Conservation (phyloP, 1,139 yeast species). For the Taphrina deformans region DNA sequence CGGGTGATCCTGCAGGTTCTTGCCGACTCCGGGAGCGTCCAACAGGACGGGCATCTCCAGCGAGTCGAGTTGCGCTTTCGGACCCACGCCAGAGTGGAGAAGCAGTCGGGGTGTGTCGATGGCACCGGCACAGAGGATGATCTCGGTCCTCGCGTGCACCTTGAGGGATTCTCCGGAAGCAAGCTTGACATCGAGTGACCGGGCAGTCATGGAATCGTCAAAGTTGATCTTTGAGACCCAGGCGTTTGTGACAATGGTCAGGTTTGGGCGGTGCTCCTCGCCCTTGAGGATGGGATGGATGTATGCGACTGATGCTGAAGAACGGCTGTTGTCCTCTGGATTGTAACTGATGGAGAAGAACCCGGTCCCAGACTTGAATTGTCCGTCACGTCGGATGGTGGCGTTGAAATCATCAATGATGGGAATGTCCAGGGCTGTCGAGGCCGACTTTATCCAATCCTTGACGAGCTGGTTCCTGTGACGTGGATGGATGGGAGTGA, state of each 20-base stretch:
- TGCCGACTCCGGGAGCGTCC: constrained; percentile 43
- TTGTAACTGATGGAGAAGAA: constrained; percentile 24
- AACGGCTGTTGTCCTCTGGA: constrained; percentile 22
- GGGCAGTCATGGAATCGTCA: constrained; percentile 5
- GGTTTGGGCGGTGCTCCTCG: constrained; percentile 25
- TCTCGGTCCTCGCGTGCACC: constrained; percentile 42
- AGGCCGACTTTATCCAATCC: constrained; percentile 23
- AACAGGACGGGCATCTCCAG: constrained; percentile 42
- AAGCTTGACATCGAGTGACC: constrained; percentile 36
- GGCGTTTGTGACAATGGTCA: constrained; percentile 25
- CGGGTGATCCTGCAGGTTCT: constrained; percentile 44
- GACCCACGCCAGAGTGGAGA: constrained; percentile 44
- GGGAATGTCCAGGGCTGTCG: constrained; percentile 20
- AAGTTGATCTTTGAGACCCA: constrained; percentile 23
- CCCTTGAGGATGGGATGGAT: constrained; percentile 30
- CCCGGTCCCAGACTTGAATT: constrained; percentile 21
- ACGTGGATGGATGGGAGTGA: constrained; percentile 17
- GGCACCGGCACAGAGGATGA: constrained; percentile 43
- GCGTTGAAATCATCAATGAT: constrained; percentile 22
- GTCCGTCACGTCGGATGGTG: constrained; percentile 14
- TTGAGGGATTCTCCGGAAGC: constrained; percentile 40
- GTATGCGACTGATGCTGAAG: constrained; percentile 19
- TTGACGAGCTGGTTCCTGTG: constrained; percentile 24
- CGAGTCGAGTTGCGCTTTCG: constrained; percentile 40
- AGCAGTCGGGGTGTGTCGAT: constrained; percentile 44